phyloP scores from a whole-genome alignment of 2,329 filamentous ascomycete genomes.

The Calonectria pseudoturangicola region DNA sequence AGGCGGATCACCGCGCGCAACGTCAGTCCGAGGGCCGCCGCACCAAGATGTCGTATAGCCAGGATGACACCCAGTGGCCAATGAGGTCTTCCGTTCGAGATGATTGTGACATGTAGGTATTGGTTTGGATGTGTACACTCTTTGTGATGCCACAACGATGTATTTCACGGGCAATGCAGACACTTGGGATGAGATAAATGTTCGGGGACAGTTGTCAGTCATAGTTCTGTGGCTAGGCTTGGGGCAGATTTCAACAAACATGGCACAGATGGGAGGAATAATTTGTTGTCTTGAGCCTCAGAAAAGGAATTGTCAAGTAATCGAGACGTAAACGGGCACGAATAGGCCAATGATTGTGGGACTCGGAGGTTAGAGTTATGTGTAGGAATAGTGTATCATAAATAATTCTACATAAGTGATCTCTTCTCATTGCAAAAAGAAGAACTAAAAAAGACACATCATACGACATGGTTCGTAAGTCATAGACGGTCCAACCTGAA shows the following conservation, averaged over 20 bases:
- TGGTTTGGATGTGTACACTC: neutral
- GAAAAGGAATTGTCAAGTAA: neutral
- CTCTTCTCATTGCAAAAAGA: neutral
- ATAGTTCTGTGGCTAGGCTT: neutral
- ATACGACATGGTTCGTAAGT: neutral
- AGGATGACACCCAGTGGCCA: constrained; percentile 39
- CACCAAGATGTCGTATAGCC: constrained; percentile 33
- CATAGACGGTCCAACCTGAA: neutral
- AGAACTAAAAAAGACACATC: neutral
- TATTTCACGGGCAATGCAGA: neutral
- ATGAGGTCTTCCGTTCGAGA: constrained; percentile 7
- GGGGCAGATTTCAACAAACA: neutral
- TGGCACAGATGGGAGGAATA: too few species aligned
- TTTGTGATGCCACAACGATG: neutral
- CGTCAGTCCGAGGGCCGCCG: constrained; percentile 47
- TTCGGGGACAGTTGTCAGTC: neutral
- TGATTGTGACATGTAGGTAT: neutral
- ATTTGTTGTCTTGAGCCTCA: neutral
- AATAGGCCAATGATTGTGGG: neutral
- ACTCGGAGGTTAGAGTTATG: neutral
- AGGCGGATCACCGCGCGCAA: constrained; percentile 57
- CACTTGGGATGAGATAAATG: neutral
- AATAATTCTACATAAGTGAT: constrained; percentile 17
- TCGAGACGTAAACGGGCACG: neutral
- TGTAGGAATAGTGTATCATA: constrained; percentile 26